Base-by-base conservation (phyloP, 2,329 filamentous ascomycete species). In the Fusarium camptoceras region DNA sequence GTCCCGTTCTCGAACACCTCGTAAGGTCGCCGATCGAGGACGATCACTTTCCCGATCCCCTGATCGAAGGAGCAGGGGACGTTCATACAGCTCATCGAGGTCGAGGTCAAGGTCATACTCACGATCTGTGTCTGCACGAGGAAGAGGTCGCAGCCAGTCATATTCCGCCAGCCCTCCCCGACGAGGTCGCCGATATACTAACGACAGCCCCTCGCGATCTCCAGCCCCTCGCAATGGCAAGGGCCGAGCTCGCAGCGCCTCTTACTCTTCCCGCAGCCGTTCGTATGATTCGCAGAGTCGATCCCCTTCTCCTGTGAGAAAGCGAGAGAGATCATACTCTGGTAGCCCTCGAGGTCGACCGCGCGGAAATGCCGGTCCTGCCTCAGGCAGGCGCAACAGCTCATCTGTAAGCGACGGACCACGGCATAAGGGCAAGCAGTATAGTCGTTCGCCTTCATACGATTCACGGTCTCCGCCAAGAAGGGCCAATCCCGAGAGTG, bases 91-190 rank as follows among this genome's bases (percentile, higher is more conserved):
- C 39, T 69, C 73, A 10, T 76, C 75, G 18, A 78, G 81, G 42
- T 76, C 75, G 18, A 78, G 81, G 42, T 86, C 86, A 11, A 79
- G 82, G 47, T 85, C 84, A 15, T 84, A 83, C 30, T 83, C 84
- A 4, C 77, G 79, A 15, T 86, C 84, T 47, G 79, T 79, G 4
- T 77, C 77, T 20, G 68, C 66, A 20, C 64, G 73, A 24, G 64
- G 65, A 22, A 70, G 76, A 22, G 68, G 59, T 12, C 64, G 66
- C 7, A 71, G 71, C 42, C 70, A 57, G 25, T 78, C 78, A 5
- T 71, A 74, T 55, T 80, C 79, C 11, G 73, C 71, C 27, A 78
- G 75, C 39, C 79, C 78, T 20, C 75, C 77, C 16, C 68, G 75
- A 51, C 70, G 73, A 51, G 70, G 59, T 53, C 68, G 65, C 16